A percentile compares a stretch with the other conserved stretches of the same genome.
These are phyloP conservation scores for Psilocybe sp. DNA, from an alignment of 768 basidiomycete species.

Conservation along the genomic window DNA sequence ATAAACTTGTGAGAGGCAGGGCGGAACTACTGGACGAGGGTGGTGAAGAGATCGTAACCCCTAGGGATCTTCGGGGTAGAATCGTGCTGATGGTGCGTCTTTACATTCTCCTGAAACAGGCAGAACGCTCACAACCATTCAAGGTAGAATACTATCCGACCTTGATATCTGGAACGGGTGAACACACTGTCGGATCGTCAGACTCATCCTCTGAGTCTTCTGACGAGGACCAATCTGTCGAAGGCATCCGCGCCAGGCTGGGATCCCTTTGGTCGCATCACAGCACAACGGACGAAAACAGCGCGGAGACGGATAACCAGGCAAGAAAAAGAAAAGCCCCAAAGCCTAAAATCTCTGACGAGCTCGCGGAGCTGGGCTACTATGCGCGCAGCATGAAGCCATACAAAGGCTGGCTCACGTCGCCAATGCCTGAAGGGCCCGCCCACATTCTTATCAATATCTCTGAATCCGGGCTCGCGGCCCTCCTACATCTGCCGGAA, in stretches of 20 bases:
- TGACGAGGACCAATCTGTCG: constrained; percentile 18
- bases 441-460: constrained; percentile 58
- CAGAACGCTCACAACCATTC: background rate
- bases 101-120: background rate
- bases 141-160: constrained; percentile 57
- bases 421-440: constrained; percentile 35
- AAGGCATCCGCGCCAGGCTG: background rate
- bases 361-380: constrained; percentile 53
- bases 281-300: too few relatives aligned
- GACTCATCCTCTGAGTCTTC: constrained; percentile 24
- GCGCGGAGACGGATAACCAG: background rate
- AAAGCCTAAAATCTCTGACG: constrained; percentile 39
- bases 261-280: too few relatives aligned
- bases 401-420: constrained; percentile 42
- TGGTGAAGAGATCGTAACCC: constrained; percentile 35
- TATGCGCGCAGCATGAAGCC: constrained; percentile 67
- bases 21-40: constrained; percentile 27
- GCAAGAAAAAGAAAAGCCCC: constrained; percentile 16
- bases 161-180: constrained; percentile 18
- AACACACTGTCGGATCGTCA: constrained; percentile 16
- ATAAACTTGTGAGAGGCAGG: constrained; percentile 42
- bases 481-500: constrained; percentile 37
- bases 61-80: constrained; percentile 45
- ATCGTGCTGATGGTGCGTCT: constrained; percentile 56
- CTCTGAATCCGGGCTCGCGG: constrained; percentile 41